phyloP scores from a whole-genome alignment of 2,329 filamentous ascomycete genomes.

The Aspergillus phoenicis region DNA sequence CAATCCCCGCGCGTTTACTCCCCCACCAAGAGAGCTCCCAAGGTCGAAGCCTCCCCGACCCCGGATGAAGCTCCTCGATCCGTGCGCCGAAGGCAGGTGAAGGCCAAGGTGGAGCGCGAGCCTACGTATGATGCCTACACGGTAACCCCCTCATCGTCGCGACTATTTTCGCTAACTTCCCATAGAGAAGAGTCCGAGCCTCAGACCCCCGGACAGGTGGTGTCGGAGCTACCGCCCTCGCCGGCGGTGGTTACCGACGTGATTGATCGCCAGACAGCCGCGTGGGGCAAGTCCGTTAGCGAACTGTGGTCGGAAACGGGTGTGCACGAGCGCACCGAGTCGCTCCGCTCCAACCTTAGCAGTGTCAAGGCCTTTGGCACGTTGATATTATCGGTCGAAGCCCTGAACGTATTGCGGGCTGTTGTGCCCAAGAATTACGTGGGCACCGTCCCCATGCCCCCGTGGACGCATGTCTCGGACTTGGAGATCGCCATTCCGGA shows the following conservation, averaged over 20 bases:
- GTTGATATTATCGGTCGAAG: constrained; percentile 69
- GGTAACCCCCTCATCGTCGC: not conserved
- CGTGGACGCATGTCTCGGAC: constrained; percentile 58
- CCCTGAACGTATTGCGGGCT: constrained; percentile 67
- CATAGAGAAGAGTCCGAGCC: constrained; percentile 22
- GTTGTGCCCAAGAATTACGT: constrained; percentile 72
- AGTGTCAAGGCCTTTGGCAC: constrained; percentile 70
- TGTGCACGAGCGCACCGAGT: constrained; percentile 55
- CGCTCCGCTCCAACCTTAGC: constrained; percentile 69
- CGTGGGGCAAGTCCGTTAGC: constrained; percentile 38
- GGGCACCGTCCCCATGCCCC: constrained; percentile 69
- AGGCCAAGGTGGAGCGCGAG: constrained; percentile 44
- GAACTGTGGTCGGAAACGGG: constrained; percentile 40
- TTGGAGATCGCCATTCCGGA: constrained; percentile 73
- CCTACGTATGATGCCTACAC: constrained; percentile 22
- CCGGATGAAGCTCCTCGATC: constrained; percentile 31
- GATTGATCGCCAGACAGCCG: constrained; percentile 66
- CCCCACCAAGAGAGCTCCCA: constrained; percentile 53
- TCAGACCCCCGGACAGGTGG: constrained; percentile 22
- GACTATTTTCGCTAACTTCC: not conserved
- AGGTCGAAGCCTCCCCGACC: constrained; percentile 38
- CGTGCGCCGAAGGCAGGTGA: constrained; percentile 43
- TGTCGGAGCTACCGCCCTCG: constrained; percentile 37
- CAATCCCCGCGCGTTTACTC: constrained; percentile 44
- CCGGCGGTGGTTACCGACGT: constrained; percentile 60